phyloP scores from a whole-genome alignment of 345 rosid species.

The Psidium friedrichsthalianum region DNA sequence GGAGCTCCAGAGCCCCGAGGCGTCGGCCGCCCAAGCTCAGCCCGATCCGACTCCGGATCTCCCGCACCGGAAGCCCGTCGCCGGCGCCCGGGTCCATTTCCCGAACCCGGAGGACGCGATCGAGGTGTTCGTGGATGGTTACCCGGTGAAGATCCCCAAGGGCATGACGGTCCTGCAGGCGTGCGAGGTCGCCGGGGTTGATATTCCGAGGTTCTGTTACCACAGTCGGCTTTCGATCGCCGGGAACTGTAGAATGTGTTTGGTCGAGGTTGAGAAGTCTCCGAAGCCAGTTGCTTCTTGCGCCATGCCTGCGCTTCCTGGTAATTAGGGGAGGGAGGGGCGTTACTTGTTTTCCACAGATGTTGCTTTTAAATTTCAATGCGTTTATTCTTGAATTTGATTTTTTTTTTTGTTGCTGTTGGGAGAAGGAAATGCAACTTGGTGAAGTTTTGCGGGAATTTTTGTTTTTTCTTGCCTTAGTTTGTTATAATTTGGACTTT shows the following conservation, averaged over 20 bases:
- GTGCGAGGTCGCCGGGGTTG: slow-evolving; percentile 98
- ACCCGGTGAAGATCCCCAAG: slow-evolving; percentile 90
- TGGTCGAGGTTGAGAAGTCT: slow-evolving; percentile 97
- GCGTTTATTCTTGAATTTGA: not conserved
- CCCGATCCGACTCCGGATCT: slow-evolving; percentile 44
- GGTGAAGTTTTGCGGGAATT: not conserved
- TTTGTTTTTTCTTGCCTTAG: too few species aligned
- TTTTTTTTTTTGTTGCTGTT: not conserved
- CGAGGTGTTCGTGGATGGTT: slow-evolving; percentile 94
- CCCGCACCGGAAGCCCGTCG: slow-evolving; percentile 56
- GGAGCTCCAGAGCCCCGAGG: slow-evolving; percentile 68
- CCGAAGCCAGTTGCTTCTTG: slow-evolving; percentile 99
- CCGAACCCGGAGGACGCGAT: slow-evolving; percentile 85
- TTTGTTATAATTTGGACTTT: too few species aligned
- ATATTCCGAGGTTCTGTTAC: slow-evolving; percentile 92
- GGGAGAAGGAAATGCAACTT: not conserved
- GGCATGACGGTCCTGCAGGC: slow-evolving; percentile 97
- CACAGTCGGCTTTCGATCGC: slow-evolving; percentile 92
- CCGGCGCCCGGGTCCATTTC: slow-evolving; percentile 77
- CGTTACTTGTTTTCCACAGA: not conserved
- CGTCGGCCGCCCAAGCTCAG: slow-evolving; percentile 29
- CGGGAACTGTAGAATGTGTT: slow-evolving; percentile 98
- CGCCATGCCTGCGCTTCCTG: slow-evolving; percentile 99
- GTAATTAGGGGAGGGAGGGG: slow-evolving; percentile 7
- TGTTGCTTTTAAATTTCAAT: not conserved